These are phyloP conservation scores for Leishmania tropica DNA, from an alignment of 208 protist species.

Conservation along the genomic window DNA sequence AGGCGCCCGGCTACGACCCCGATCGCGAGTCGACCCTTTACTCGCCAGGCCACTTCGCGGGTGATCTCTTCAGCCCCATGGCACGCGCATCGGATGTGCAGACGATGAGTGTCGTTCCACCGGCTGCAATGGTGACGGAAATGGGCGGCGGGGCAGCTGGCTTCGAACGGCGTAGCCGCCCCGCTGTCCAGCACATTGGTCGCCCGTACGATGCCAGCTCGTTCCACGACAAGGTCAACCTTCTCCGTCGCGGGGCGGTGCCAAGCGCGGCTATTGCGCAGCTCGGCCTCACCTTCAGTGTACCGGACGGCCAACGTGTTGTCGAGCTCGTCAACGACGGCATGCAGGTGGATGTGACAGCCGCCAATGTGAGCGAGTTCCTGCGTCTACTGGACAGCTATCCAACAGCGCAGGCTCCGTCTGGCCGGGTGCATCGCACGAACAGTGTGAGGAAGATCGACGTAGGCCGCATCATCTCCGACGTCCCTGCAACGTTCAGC, in stretches of 20 bases:
- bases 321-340: slow-evolving; percentile 76
- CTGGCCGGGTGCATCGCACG: slow-evolving; percentile 54
- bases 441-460: slow-evolving; percentile 71
- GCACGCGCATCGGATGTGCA: slow-evolving; percentile 31
- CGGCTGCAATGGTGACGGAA: slow-evolving; percentile 21
- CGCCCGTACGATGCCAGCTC: slow-evolving; percentile 27
- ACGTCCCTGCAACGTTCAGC: slow-evolving; percentile 67
- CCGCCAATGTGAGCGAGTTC: slow-evolving; percentile 71
- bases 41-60: slow-evolving; percentile 51
- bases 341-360: slow-evolving; percentile 68
- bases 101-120: slow-evolving; percentile 31
- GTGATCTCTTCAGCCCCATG: slow-evolving; percentile 58
- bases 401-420: slow-evolving; percentile 8
- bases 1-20: slow-evolving; percentile 47
- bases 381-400: slow-evolving; percentile 60
- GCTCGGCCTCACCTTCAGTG: slow-evolving; percentile 74
- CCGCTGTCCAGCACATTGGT: slow-evolving; percentile 27
- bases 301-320: slow-evolving; percentile 58
- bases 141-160: neutral
- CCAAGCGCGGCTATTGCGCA: slow-evolving; percentile 43
- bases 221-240: slow-evolving; percentile 53
- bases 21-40: slow-evolving; percentile 46
- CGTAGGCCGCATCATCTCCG: slow-evolving; percentile 30
- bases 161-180: slow-evolving; percentile 12
- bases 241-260: slow-evolving; percentile 44